Evolutionary conservation across 257 asterid species (phyloP).

Genomic region (Dorcoceras hygrometricum): DNA sequence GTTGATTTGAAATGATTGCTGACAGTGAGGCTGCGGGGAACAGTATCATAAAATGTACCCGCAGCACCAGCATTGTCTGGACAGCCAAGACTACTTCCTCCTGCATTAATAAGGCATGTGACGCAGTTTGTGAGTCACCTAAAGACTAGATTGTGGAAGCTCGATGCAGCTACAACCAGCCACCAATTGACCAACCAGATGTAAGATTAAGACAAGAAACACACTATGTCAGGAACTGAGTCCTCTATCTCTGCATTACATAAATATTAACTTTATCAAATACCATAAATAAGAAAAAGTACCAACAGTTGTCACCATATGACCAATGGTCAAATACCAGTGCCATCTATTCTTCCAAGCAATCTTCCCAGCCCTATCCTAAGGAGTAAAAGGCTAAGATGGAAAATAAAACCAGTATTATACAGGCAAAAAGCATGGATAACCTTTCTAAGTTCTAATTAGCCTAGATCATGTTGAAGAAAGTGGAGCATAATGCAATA

Average conservation of each 20-base stretch:
- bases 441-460: neutral
- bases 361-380: neutral
- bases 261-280: neutral
- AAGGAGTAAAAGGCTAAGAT: neutral
- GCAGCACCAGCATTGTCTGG: conserved; percentile 97
- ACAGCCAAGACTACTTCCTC: conserved; percentile 94
- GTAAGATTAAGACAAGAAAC: neutral
- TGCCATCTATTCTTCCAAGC: neutral
- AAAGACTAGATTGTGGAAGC: neutral
- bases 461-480: neutral
- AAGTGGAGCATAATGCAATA: neutral
- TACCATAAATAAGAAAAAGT: neutral
- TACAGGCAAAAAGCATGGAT: neutral
- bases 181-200: neutral
- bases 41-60: conserved; percentile 91
- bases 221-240: neutral
- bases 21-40: conserved; percentile 93
- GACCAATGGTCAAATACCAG: neutral
- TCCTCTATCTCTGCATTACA: conserved; percentile 1
- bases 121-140: conserved; percentile 16
- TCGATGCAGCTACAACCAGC: neutral
- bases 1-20: conserved; percentile 77
- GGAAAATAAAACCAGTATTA: neutral
- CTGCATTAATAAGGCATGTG: conserved; percentile 36
- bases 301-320: neutral